Conservation (phyloP, 1,284 basidiomycete genomes). For the Cryptococcus depauperatus region DNA sequence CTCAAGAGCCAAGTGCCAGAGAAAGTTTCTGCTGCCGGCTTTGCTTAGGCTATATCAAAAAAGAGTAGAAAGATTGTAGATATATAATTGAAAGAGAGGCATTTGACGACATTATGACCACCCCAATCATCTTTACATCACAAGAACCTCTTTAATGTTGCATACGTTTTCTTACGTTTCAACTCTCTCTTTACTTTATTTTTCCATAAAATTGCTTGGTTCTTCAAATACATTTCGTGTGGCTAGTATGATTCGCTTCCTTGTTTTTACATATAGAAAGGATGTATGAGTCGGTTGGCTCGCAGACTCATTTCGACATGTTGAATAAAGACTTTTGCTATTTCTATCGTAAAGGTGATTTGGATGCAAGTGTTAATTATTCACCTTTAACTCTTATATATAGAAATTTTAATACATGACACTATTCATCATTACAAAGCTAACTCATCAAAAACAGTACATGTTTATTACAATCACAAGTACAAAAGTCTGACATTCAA, state of each 20-base stretch:
- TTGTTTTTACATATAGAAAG: conserved; percentile 1
- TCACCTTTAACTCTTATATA: too few relatives aligned
- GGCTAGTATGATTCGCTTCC: neutral
- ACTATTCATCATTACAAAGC: too few relatives aligned
- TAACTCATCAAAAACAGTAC: too few relatives aligned
- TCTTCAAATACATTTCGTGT: neutral
- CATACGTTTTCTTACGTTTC: too few relatives aligned
- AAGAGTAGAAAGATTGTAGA: neutral
- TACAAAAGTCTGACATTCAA: too few relatives aligned
- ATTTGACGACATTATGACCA: conserved; percentile 4
- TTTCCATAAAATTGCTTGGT: conserved; percentile 1
- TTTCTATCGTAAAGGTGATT: too few relatives aligned
- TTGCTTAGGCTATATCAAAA: conserved; percentile 15
- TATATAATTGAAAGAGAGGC: neutral
- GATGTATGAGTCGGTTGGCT: conserved; percentile 1
- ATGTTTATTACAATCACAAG: too few relatives aligned
- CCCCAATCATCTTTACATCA: neutral
- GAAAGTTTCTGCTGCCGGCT: conserved; percentile 42
- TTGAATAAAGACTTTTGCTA: too few relatives aligned
- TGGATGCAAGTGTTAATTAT: neutral
- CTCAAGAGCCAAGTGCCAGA: conserved; percentile 52
- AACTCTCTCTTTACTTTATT: neutral
- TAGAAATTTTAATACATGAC: too few relatives aligned
- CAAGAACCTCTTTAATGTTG: too few relatives aligned
- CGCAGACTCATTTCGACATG: too few relatives aligned